Conservation (phyloP, 768 basidiomycete genomes). For the Cytidiella melzeri region DNA sequence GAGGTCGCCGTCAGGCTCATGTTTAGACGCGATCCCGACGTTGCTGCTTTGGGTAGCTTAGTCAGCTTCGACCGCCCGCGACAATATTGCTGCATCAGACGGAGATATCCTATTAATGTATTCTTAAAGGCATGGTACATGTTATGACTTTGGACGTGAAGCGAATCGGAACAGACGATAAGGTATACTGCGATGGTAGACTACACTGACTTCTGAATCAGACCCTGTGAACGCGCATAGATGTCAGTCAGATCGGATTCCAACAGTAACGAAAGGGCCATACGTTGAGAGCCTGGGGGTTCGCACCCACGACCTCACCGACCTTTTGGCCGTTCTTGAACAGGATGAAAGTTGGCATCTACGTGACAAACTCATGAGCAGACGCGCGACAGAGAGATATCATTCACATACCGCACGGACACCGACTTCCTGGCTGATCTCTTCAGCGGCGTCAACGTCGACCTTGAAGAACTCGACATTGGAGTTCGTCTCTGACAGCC, state of each 20-base stretch:
- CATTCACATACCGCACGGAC: conserved; percentile 53
- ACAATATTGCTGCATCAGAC: too few relatives aligned
- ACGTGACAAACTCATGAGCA: conserved; percentile 6
- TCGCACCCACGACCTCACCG: conserved; percentile 42
- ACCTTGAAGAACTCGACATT: conserved; percentile 64
- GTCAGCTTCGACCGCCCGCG: too few relatives aligned
- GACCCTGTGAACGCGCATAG: neutral
- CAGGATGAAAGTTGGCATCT: conserved; percentile 41
- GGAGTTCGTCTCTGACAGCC: conserved; percentile 32
- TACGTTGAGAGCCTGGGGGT: conserved; percentile 36
- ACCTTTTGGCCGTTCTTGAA: conserved; percentile 34
- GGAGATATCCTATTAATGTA: too few relatives aligned
- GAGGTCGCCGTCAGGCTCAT: neutral
- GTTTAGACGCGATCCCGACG: neutral
- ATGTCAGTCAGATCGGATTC: too few relatives aligned
- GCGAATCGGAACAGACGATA: too few relatives aligned
- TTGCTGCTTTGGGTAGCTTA: neutral
- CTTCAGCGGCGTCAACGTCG: conserved; percentile 54
- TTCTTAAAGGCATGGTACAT: too few relatives aligned
- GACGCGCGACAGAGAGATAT: neutral
- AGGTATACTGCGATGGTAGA: neutral
- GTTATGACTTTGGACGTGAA: too few relatives aligned
- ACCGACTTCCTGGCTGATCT: conserved; percentile 51
- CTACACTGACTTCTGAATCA: neutral
- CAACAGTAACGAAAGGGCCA: too few relatives aligned